Conservation (phyloP, 2,329 filamentous ascomycete genomes). For the Nemania sp. region DNA sequence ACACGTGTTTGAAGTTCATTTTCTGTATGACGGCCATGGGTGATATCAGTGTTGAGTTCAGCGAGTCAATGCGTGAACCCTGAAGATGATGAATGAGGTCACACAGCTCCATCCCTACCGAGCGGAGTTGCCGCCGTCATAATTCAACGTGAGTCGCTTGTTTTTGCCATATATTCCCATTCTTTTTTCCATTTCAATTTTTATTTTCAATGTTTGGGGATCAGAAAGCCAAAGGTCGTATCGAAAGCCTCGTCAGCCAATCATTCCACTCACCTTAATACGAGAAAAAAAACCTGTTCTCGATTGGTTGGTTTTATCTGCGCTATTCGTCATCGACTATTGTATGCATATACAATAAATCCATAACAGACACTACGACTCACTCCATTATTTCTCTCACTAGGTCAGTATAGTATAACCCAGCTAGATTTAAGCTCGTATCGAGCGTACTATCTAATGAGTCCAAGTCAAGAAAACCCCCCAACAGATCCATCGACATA, state of each 20-base stretch:
- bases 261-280: no score
- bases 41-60: background rate
- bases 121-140: constrained; percentile 14
- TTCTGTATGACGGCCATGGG: background rate
- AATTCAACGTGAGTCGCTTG: background rate
- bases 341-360: no score
- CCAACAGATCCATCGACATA: background rate
- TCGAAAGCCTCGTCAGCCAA: no score
- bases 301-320: no score
- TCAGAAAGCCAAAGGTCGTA: background rate
- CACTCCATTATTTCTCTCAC: background rate
- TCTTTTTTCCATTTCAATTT: background rate
- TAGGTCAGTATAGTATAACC: background rate
- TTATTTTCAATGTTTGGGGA: background rate
- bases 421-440: no score
- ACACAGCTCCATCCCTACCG: constrained; percentile 22
- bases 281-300: no score
- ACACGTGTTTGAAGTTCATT: background rate
- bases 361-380: background rate
- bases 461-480: no score
- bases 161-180: background rate
- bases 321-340: no score
- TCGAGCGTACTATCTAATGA: no score
- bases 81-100: constrained; percentile 33
- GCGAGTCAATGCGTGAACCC: constrained; percentile 8